Evolutionary conservation across 805 yeast species (phyloP).

Genomic region (Yarrowia sp.): DNA sequence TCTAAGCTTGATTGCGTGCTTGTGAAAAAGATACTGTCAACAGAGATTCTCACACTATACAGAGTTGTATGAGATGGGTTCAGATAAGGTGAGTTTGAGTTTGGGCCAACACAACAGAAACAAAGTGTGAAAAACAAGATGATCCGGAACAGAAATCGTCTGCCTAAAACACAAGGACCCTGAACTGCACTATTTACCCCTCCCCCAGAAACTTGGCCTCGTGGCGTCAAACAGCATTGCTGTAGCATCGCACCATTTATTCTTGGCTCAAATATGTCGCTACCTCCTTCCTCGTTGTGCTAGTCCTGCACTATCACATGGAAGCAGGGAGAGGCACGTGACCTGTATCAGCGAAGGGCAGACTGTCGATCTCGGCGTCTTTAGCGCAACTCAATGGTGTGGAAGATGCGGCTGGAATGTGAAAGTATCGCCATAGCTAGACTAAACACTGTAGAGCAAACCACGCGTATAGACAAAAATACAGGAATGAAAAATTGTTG

Average conservation of each 20-base stretch:
- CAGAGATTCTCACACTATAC: background rate
- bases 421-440: background rate
- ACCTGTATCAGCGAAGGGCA: background rate
- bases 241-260: no score
- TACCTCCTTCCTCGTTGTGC: background rate
- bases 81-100: background rate
- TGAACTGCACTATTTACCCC: background rate
- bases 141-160: background rate
- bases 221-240: background rate
- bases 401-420: constrained; percentile 20
- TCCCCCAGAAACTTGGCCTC: background rate
- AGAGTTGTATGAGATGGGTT: background rate
- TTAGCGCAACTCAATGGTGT: constrained; percentile 11
- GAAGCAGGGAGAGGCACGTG: background rate
- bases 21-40: background rate
- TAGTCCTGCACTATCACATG: background rate
- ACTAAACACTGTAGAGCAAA: background rate
- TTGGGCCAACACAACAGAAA: background rate
- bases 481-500: background rate
- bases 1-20: constrained; percentile 8
- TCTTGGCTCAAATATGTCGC: background rate
- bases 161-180: background rate
- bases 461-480: background rate
- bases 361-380: background rate
- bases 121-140: background rate